These are phyloP conservation scores for Corinectria fuckeliana DNA, from an alignment of 2,329 filamentous ascomycete species.

Conservation along the genomic window DNA sequence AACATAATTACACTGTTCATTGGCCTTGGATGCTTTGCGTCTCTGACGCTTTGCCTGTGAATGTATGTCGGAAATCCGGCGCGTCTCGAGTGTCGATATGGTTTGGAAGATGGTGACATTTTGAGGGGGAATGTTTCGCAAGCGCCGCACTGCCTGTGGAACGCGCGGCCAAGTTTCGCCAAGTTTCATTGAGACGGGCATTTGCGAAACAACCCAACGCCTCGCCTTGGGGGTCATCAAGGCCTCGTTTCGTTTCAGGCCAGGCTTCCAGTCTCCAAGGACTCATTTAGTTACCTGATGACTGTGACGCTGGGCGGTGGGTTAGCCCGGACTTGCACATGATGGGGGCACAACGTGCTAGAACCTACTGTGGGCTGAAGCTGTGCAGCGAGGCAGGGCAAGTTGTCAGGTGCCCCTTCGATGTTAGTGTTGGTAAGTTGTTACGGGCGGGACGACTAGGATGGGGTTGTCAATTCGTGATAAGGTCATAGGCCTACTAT, in stretches of 20 bases:
- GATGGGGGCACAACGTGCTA: background rate
- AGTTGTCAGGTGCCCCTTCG: background rate
- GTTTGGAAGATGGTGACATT: background rate
- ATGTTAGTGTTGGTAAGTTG: slow-evolving; percentile 3
- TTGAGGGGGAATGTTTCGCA: background rate
- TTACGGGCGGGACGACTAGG: background rate
- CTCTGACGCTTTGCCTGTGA: too few relatives aligned
- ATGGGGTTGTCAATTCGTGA: background rate
- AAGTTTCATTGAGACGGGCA: background rate
- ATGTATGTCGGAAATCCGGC: background rate
- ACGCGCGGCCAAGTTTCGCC: background rate
- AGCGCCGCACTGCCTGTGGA: background rate
- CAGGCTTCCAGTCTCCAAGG: background rate
- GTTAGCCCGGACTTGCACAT: background rate
- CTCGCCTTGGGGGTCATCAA: background rate
- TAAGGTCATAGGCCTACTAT: background rate
- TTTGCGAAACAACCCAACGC: background rate
- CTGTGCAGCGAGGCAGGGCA: background rate
- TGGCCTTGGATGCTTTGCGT: background rate
- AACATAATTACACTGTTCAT: slow-evolving; percentile 16
- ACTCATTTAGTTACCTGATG: background rate
- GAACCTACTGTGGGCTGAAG: background rate
- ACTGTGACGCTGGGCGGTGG: background rate
- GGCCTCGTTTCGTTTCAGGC: background rate
- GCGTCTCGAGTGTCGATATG: background rate